A percentile compares a stretch with the other conserved stretches of the same genome.
These are phyloP conservation scores for Hypoxylon sp. DNA, from an alignment of 2,329 filamentous ascomycete species.

Conservation along the genomic window DNA sequence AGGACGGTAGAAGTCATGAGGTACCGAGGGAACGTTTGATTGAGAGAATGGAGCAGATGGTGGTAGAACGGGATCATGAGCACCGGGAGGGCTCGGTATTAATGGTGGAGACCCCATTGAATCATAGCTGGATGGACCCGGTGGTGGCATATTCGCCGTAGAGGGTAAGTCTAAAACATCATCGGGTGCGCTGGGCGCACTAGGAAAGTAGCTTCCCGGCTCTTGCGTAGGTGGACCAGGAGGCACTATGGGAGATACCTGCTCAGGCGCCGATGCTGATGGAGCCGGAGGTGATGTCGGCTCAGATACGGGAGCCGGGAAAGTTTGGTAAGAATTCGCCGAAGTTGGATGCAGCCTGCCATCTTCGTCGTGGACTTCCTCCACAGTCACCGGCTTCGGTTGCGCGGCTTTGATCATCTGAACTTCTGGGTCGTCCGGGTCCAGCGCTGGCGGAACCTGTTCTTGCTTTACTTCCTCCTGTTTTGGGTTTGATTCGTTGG, in stretches of 20 bases:
- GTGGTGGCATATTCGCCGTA: constrained; percentile 52
- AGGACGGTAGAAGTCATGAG: constrained; percentile 57
- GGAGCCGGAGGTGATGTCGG: constrained; percentile 55
- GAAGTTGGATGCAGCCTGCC: constrained; percentile 46
- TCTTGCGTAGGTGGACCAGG: constrained; percentile 49
- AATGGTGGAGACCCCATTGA: constrained; percentile 45
- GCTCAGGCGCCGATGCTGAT: constrained; percentile 50
- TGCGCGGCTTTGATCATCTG: constrained; percentile 62
- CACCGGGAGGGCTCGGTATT: constrained; percentile 49
- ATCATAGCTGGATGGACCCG: constrained; percentile 49
- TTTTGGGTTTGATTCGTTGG: constrained; percentile 89
- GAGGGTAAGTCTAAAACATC: constrained; percentile 51
- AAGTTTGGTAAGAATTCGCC: constrained; percentile 49
- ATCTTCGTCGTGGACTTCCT: constrained; percentile 67
- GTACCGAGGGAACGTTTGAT: constrained; percentile 50
- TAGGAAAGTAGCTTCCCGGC: constrained; percentile 53
- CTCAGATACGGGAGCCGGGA: constrained; percentile 57
- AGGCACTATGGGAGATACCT: constrained; percentile 55
- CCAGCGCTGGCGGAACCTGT: constrained; percentile 64
- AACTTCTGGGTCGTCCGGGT: constrained; percentile 76
- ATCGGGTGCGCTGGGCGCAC: constrained; percentile 42
- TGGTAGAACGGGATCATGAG: constrained; percentile 47
- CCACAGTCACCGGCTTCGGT: constrained; percentile 63
- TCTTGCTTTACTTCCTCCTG: constrained; percentile 67
- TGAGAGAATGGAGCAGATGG: constrained; percentile 54